These are phyloP conservation scores for Rehmannia glutinosa DNA, from an alignment of 257 asterid species.

Conservation along the genomic window DNA sequence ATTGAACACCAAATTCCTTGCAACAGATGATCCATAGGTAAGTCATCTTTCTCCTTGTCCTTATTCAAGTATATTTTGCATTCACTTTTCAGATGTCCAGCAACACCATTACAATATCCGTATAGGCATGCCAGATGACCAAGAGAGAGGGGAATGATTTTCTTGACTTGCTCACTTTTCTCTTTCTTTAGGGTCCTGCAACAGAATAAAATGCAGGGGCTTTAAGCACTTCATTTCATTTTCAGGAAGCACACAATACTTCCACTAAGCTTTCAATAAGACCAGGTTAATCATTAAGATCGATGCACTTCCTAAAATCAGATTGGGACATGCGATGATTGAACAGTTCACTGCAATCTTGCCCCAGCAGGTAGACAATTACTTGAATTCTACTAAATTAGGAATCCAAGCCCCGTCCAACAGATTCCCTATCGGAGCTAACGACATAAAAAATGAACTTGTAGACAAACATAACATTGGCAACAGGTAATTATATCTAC, in stretches of 20 bases:
- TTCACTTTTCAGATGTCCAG: slow-evolving; percentile 27
- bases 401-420: slow-evolving; percentile 4
- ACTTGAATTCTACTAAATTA: neutral
- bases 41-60: slow-evolving; percentile 37
- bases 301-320: slow-evolving; percentile 7
- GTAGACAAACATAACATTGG: neutral
- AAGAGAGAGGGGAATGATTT: slow-evolving; percentile 56
- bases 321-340: neutral
- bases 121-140: slow-evolving; percentile 83
- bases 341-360: neutral
- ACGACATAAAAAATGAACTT: neutral
- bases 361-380: neutral
- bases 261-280: neutral
- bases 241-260: neutral
- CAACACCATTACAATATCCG: slow-evolving; percentile 47
- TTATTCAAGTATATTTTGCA: slow-evolving; percentile 58
- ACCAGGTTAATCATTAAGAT: neutral
- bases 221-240: slow-evolving; percentile 13
- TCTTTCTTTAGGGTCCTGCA: slow-evolving; percentile 68
- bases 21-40: slow-evolving; percentile 36
- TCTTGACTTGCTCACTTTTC: slow-evolving; percentile 56
- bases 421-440: neutral
- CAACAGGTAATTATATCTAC: neutral
- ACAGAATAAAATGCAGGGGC: slow-evolving; percentile 10
- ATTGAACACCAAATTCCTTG: slow-evolving; percentile 81